Conservation (phyloP, 75 land plant genomes). For the Selaginella tamariscina region DNA sequence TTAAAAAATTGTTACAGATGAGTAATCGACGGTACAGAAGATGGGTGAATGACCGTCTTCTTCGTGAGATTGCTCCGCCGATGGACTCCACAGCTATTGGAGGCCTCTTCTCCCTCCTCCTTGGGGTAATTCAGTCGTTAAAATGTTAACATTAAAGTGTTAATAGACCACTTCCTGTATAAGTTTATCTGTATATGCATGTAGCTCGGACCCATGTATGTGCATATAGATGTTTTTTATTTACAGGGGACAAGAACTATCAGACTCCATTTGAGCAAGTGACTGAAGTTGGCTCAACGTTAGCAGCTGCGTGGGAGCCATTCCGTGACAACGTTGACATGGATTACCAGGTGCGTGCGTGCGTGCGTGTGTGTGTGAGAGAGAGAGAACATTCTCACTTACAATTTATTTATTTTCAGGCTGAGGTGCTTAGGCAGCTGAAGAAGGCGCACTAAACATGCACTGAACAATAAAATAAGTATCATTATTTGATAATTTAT, state of each 20-base stretch:
- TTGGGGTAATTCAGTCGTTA: conserved; percentile 49
- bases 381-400: too few relatives aligned
- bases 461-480: too few relatives aligned
- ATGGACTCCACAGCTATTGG: conserved; percentile 75
- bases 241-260: conserved; percentile 57
- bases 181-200: not conserved
- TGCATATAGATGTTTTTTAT: not conserved
- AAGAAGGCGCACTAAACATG: too few relatives aligned
- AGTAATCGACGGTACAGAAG: conserved; percentile 72
- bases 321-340: conserved; percentile 80
- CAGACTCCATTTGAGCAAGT: conserved; percentile 43
- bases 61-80: conserved; percentile 90
- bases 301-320: conserved; percentile 61
- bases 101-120: conserved; percentile 98
- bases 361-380: too few relatives aligned
- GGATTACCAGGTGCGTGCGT: conserved; percentile 97
- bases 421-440: too few relatives aligned
- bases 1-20: conserved; percentile 35
- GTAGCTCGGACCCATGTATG: not conserved
- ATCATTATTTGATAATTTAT: too few relatives aligned
- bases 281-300: conserved; percentile 17
- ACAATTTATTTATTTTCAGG: too few relatives aligned
- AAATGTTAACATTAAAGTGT: not conserved
- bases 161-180: not conserved
- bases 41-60: conserved; percentile 79